Evolutionary conservation across 129 eudicot species (phyloP).

Genomic region (Cynara cardunculus): DNA sequence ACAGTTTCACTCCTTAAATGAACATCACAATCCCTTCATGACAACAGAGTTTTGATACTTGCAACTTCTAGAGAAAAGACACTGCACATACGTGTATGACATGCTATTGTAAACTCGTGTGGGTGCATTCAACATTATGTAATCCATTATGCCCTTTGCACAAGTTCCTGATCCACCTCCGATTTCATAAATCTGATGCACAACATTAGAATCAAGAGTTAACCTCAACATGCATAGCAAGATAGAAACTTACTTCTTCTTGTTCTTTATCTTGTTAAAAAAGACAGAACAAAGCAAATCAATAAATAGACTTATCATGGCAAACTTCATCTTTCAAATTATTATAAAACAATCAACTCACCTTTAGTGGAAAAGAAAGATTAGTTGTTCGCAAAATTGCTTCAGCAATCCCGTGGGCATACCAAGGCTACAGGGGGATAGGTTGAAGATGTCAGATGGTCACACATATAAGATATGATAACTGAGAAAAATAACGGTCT

Average conservation of each 20-base stretch:
- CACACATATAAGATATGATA: not conserved
- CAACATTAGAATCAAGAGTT: constrained; percentile 17
- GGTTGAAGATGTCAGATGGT: constrained; percentile 3
- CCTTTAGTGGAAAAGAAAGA: constrained; percentile 93
- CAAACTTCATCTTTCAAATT: not conserved
- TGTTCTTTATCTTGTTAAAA: not conserved
- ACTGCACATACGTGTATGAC: constrained; percentile 73
- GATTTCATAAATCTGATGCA: constrained; percentile 84
- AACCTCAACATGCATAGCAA: constrained; percentile 17
- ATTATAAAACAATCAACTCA: constrained; percentile 25
- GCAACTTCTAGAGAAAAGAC: constrained; percentile 8
- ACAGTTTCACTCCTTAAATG: too few species aligned
- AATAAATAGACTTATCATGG: not conserved
- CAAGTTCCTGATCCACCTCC: constrained; percentile 99
- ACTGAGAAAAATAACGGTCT: not conserved
- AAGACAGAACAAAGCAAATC: not conserved
- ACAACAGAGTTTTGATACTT: not conserved
- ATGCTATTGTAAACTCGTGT: constrained; percentile 80
- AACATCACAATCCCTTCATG: not conserved
- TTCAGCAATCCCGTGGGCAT: constrained; percentile 98
- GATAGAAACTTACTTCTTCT: not conserved
- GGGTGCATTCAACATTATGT: constrained; percentile 94
- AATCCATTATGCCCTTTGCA: constrained; percentile 99
- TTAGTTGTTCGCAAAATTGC: constrained; percentile 90
- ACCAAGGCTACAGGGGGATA: constrained; percentile 76